Conservation (phyloP, 768 basidiomycete species). For the Chalciporus piperatus region DNA sequence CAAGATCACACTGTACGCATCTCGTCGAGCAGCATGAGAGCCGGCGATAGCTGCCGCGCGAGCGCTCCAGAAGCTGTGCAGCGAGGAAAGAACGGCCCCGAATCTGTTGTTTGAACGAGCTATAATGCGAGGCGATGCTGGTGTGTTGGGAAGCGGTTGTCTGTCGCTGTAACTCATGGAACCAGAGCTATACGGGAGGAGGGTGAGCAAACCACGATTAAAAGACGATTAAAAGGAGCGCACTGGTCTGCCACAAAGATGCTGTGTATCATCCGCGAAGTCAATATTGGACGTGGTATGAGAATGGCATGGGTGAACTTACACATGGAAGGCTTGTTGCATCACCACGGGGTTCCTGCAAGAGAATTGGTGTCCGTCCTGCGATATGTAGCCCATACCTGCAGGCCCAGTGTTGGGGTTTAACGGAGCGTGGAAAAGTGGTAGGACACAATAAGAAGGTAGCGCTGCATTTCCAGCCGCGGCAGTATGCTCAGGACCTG, state of each 20-base stretch:
- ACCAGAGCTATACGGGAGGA: slow-evolving; percentile 36
- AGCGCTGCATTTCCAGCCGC: slow-evolving; percentile 37
- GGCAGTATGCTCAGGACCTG: slow-evolving; percentile 51
- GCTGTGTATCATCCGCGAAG: slow-evolving; percentile 21
- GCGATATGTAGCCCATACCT: slow-evolving; percentile 48
- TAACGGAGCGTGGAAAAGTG: slow-evolving; percentile 48
- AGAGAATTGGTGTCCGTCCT: slow-evolving; percentile 52
- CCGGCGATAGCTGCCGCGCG: slow-evolving; percentile 38
- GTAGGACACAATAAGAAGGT: slow-evolving; percentile 53
- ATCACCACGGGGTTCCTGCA: slow-evolving; percentile 53
- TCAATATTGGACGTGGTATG: not conserved
- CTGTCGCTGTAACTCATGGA: slow-evolving; percentile 48
- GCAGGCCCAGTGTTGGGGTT: slow-evolving; percentile 25
- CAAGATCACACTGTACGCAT: slow-evolving; percentile 57
- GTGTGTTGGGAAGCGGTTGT: slow-evolving; percentile 43
- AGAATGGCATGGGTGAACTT: slow-evolving; percentile 19
- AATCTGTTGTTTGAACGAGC: slow-evolving; percentile 44
- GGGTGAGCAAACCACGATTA: not conserved
- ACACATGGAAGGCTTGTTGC: slow-evolving; percentile 62
- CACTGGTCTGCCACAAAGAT: slow-evolving; percentile 57
- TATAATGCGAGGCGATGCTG: slow-evolving; percentile 38
- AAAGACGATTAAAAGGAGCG: not conserved
- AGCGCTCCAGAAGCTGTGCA: slow-evolving; percentile 56
- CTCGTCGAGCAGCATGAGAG: slow-evolving; percentile 36
- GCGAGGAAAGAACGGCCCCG: slow-evolving; percentile 56